A percentile compares a stretch with the other conserved stretches of the same genome.
phyloP scores from a whole-genome alignment of 768 basidiomycete species.

The Austroboletus eburneus region DNA sequence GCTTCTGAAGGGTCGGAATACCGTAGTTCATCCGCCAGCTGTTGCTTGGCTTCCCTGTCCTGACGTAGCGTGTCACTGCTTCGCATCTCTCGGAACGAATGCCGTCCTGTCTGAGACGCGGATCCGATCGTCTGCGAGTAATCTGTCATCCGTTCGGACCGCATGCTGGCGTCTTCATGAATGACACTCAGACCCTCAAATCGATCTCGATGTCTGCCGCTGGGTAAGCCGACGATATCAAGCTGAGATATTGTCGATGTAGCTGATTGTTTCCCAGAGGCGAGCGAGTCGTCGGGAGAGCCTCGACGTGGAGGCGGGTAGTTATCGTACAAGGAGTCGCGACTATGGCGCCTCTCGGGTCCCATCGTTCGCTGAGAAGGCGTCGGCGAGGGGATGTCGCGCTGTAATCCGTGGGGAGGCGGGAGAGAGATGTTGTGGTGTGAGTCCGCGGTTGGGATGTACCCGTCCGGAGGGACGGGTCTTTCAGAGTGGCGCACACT shows the following conservation, averaged over 20 bases:
- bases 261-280: conserved; percentile 27
- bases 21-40: conserved; percentile 32
- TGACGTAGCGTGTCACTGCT: conserved; percentile 16
- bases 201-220: conserved; percentile 20
- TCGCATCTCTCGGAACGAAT: conserved; percentile 10
- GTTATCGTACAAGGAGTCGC: conserved; percentile 24
- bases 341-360: conserved; percentile 18
- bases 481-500: conserved; percentile 16
- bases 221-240: conserved; percentile 28
- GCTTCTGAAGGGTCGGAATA: conserved; percentile 31
- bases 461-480: conserved; percentile 44
- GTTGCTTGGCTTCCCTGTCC: conserved; percentile 24
- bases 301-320: conserved; percentile 17
- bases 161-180: conserved; percentile 29
- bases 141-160: conserved; percentile 23
- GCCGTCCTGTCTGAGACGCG: conserved; percentile 16
- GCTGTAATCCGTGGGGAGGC: conserved; percentile 46
- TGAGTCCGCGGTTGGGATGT: conserved; percentile 41
- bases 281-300: conserved; percentile 27
- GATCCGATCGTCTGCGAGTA: conserved; percentile 21
- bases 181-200: conserved; percentile 27
- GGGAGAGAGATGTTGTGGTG: conserved; percentile 43
- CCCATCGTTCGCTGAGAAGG: conserved; percentile 24
- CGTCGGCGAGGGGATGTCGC: conserved; percentile 24
- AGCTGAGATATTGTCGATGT: conserved; percentile 32